These are phyloP conservation scores for Graphilbum ipis-grandicollis DNA, from an alignment of 2,329 filamentous ascomycete genomes.

Conservation along the genomic window DNA sequence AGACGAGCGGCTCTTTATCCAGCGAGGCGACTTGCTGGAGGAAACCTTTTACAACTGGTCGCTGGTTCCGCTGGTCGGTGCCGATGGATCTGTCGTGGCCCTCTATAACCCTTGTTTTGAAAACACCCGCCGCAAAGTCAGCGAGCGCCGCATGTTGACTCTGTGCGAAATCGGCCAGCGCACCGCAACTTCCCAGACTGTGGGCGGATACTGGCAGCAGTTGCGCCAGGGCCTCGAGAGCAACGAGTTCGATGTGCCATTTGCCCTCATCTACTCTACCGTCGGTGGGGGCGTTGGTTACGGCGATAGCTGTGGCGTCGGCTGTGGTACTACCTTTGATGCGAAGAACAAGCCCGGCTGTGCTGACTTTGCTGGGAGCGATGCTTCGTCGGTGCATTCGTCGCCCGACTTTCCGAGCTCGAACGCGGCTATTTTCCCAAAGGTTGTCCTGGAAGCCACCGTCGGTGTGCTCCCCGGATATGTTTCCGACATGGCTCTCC, in stretches of 20 bases:
- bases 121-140: constrained; percentile 62
- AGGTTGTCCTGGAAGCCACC: constrained; percentile 53
- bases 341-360: constrained; percentile 23
- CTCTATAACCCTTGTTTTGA: constrained; percentile 71
- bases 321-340: background rate
- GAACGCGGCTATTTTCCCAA: constrained; percentile 24
- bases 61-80: constrained; percentile 59
- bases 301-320: too few relatives aligned
- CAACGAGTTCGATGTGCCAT: constrained; percentile 61
- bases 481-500: constrained; percentile 34
- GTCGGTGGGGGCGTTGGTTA: background rate
- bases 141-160: constrained; percentile 64
- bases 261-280: constrained; percentile 62
- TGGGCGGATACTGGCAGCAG: constrained; percentile 57
- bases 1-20: constrained; percentile 60
- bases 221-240: constrained; percentile 52
- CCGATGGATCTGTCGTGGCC: constrained; percentile 56
- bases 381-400: constrained; percentile 55
- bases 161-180: constrained; percentile 62
- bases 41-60: constrained; percentile 76
- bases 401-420: constrained; percentile 28
- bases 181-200: constrained; percentile 53
- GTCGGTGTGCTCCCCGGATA: constrained; percentile 52
- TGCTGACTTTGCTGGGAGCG: constrained; percentile 35
- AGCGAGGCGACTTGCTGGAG: constrained; percentile 52